A percentile compares a stretch with the other conserved stretches of the same genome.
phyloP scores from a whole-genome alignment of 805 yeast genomes.

The Sugiyamaella floridensis region DNA sequence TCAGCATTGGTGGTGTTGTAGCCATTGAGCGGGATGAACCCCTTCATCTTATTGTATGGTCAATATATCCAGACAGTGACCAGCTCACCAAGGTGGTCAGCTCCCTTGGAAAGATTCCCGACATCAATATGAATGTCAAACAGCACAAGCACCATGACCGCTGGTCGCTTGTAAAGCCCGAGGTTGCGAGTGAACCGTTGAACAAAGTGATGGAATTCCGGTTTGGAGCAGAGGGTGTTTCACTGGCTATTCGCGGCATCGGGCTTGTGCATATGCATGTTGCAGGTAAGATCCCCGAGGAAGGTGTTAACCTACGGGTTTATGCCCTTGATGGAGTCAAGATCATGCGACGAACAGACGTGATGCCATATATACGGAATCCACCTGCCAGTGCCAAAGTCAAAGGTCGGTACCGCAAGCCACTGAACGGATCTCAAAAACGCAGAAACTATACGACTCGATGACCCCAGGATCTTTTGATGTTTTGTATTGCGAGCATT shows the following conservation, averaged over 20 bases:
- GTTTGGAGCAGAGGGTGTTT: conserved; percentile 18
- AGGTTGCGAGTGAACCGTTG: conserved; percentile 2
- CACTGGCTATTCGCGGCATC: conserved; percentile 27
- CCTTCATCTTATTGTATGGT: conserved; percentile 26
- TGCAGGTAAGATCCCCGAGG: conserved; percentile 27
- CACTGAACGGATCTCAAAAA: neutral
- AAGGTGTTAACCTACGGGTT: conserved; percentile 22
- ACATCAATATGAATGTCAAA: conserved; percentile 10
- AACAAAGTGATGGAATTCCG: conserved; percentile 3
- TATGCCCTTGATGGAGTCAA: conserved; percentile 22
- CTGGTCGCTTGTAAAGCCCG: conserved; percentile 21
- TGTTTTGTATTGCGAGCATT: neutral
- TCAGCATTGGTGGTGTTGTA: conserved; percentile 31
- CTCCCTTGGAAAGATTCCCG: conserved; percentile 19
- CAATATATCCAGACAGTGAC: conserved; percentile 23
- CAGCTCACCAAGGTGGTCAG: conserved; percentile 18
- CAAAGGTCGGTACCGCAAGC: neutral
- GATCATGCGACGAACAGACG: conserved; percentile 21
- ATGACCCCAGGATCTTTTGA: neutral
- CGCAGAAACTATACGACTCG: neutral
- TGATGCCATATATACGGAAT: conserved; percentile 17
- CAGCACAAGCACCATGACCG: conserved; percentile 11
- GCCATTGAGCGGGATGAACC: conserved; percentile 21
- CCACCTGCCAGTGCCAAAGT: neutral
- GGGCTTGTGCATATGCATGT: conserved; percentile 29